Percentiles rank a stretch among this genome's conserved stretches.
These are phyloP conservation scores for Termitomyces sp. DNA, from an alignment of 768 basidiomycete genomes.

Conservation along the genomic window DNA sequence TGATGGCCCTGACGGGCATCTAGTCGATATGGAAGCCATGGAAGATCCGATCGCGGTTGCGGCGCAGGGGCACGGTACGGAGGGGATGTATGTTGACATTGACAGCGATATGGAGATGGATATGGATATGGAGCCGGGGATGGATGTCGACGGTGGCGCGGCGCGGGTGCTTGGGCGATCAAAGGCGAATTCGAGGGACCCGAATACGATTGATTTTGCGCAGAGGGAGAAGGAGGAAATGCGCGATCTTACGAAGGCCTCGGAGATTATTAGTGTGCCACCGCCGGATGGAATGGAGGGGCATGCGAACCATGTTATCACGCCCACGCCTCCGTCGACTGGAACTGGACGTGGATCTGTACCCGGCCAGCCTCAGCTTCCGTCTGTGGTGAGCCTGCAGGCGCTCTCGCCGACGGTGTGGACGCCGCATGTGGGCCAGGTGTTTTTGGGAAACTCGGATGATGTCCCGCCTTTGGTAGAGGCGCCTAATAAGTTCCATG, in stretches of 20 bases:
- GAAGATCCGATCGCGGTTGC: slow-evolving; percentile 13
- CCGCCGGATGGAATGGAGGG: slow-evolving; percentile 11
- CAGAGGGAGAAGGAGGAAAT: slow-evolving; percentile 87
- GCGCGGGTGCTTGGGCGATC: neutral
- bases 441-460: slow-evolving; percentile 79
- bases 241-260: slow-evolving; percentile 80
- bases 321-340: neutral
- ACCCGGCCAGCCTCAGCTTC: neutral
- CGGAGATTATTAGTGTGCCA: slow-evolving; percentile 60
- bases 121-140: slow-evolving; percentile 19
- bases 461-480: slow-evolving; percentile 63
- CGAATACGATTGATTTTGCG: slow-evolving; percentile 78
- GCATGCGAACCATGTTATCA: slow-evolving; percentile 6
- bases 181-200: slow-evolving; percentile 16
- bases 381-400: slow-evolving; percentile 18
- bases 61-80: neutral
- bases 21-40: slow-evolving; percentile 27
- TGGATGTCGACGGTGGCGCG: slow-evolving; percentile 16
- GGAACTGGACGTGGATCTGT: neutral
- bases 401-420: slow-evolving; percentile 40
- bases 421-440: slow-evolving; percentile 61
- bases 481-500: slow-evolving; percentile 24
- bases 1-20: slow-evolving; percentile 40
- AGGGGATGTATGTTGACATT: slow-evolving; percentile 13
- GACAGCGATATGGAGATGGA: slow-evolving; percentile 14